Base-by-base conservation (phyloP, 139 green algal genomes). In the Chlamydomonas asymmetrica region DNA sequence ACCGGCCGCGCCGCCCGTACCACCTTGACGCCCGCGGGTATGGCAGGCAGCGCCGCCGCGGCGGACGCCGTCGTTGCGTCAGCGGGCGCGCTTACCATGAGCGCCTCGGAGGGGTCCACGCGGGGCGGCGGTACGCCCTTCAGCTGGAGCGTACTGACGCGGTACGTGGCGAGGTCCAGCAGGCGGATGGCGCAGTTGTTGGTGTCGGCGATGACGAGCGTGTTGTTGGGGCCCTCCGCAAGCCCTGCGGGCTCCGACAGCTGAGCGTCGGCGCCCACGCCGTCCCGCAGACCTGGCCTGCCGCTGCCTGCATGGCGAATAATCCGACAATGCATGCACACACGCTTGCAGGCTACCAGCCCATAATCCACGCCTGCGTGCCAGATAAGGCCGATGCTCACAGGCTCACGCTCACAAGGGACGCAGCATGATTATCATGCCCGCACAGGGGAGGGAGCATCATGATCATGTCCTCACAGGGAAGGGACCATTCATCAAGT, bases 171-270 rank as follows among this genome's bases (percentile, higher is more conserved):
- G 4, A 56, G 63, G 66, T 93, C 78, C 23, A 84, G 61, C 29
- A 75, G 10, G 39, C 87, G 74, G 45, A 95, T 89, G 22, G 85
- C 49, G 56, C 54, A 73, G 82, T 95, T 95, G 82, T 95, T 95
- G 31, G 90, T 95, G 73, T 95, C 90, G 0, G 91, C 91, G 1
- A 95, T 69, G 25, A 89, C 49, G 13, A 95, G 29, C 5, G 48
- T 79, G 66, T 73, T 81, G 9, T 69, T n/a, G 2, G 75, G 72
- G 13, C 80, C 82, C 29, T 78, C 40, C 22, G 80, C 82, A 8
- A 95, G 56, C 18, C 91, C 90, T 1, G 82, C 87, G 1, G 89
- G 91, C 82, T 96, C 90, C 6, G 91, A 92, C 41, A 96, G 78
- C 79, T 88, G 85, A 29, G 83, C 82, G 22, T 71, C 39, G 0